phyloP scores from a whole-genome alignment of 495 filamentous ascomycete species.

The Annulohypoxylon nitens region DNA sequence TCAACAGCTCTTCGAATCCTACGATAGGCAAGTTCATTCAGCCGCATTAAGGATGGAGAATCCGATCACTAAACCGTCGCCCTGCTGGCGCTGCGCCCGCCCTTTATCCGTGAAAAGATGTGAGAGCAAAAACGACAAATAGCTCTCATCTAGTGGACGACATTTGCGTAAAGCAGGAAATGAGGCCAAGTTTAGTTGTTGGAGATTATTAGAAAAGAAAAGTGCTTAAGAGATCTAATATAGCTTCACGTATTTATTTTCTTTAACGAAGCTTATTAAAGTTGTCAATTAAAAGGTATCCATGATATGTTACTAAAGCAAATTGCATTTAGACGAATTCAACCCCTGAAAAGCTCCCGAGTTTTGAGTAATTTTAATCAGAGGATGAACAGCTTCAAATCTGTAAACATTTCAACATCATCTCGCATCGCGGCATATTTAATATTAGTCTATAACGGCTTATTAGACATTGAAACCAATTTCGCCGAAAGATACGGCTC shows the following conservation, averaged over 20 bases:
- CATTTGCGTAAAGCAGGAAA: background rate
- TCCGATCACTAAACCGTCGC: conserved; percentile 12
- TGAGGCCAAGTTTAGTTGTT: conserved; percentile 3
- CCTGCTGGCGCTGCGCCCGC: background rate
- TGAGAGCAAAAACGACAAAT: background rate
- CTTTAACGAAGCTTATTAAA: background rate
- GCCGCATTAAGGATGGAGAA: conserved; percentile 27
- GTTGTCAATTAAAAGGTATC: background rate
- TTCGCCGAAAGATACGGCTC: conserved; percentile 57
- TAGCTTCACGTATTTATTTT: background rate
- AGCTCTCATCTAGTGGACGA: conserved; percentile 14
- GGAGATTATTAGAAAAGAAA: background rate
- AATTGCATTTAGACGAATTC: background rate
- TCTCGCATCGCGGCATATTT: background rate
- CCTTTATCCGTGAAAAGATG: background rate
- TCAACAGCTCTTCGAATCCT: conserved; percentile 27
- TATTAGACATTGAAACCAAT: conserved; percentile 61
- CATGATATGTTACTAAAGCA: background rate
- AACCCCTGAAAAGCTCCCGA: background rate
- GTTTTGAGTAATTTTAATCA: background rate
- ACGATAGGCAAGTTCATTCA: conserved; percentile 22
- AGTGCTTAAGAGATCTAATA: background rate
- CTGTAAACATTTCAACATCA: background rate
- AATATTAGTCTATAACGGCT: conserved; percentile 39
- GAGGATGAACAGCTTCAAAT: background rate